Base-by-base conservation (phyloP, 1,139 yeast species). In the Pneumocystis wakefieldiae region DNA sequence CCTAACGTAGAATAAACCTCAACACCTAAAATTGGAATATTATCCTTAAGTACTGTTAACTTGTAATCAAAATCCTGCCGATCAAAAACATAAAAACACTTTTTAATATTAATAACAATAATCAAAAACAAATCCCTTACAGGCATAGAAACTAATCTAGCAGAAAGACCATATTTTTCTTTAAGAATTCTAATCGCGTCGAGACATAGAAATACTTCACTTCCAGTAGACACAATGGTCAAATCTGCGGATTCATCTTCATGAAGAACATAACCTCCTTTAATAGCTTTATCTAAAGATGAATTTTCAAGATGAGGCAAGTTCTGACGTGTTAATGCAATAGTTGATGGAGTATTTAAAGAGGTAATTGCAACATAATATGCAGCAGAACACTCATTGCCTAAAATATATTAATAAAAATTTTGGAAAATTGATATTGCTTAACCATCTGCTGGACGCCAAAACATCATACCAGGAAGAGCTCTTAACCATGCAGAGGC, bases 401-500 rank as follows among this genome's bases (percentile, higher is more conserved):
- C 99, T 76, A 94, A 98, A 74, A 98, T 98, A 39, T 1, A 24
- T 48, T 17, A 48, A 12, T 57, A 39, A 12, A 57, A 19, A 37
- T 4, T 2, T 7, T 19, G 55, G 19, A 17, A 17, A 12, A 57
- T 29, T 29, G 2, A 29, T 14, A 57, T 5, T 19, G 28, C 14
- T 29, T 15, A 19, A 37, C 42, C 42, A 29, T 48, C 55, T 24
- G 55, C 55, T 71, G 98, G 98, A 83, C 99, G 89, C 97, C 97
- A 92, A 67, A 92, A 97, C 76, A 86, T 83, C 72, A 84, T 74
- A 82, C 94, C 94, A 80, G 99, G 99, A 72, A 83, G 76, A 70
- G 98, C 96, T 83, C 99, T 89, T 79, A 94, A 84, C 78, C 92
- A 98, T 67, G 97, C 96, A 76, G 92, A 80, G 68, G 98, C 92